Percentiles rank a stretch among this genome's conserved stretches.
These are phyloP conservation scores for Neonectria faginata DNA, from an alignment of 2,329 filamentous ascomycete genomes.

Conservation along the genomic window DNA sequence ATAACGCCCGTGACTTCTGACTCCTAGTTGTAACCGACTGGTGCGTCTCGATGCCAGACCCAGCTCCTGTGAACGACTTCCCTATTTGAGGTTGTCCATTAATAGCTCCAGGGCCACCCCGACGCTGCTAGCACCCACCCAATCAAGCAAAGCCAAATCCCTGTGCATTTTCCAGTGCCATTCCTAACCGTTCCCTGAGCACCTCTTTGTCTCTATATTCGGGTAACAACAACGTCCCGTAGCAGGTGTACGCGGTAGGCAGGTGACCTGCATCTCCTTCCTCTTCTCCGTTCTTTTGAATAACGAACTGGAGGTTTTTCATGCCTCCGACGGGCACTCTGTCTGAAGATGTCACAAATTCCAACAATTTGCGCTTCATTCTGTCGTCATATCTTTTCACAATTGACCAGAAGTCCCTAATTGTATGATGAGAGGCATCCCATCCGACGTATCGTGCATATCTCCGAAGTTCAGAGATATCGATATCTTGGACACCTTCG, in stretches of 20 bases:
- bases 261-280: constrained; percentile 67
- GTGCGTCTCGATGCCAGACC: constrained; percentile 3
- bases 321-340: constrained; percentile 89
- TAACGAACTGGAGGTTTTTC: constrained; percentile 82
- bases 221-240: constrained; percentile 86
- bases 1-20: constrained; percentile 11
- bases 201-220: constrained; percentile 80
- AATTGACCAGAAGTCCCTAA: constrained; percentile 87
- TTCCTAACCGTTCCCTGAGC: constrained; percentile 78
- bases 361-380: constrained; percentile 81
- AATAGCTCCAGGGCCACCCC: background rate
- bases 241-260: constrained; percentile 93
- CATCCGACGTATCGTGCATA: constrained; percentile 86
- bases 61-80: background rate
- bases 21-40: constrained; percentile 6
- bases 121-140: constrained; percentile 15
- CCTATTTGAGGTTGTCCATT: constrained; percentile 4
- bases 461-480: constrained; percentile 77
- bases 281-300: constrained; percentile 81
- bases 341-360: constrained; percentile 96
- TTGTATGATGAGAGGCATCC: constrained; percentile 73
- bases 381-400: constrained; percentile 74
- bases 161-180: constrained; percentile 88
- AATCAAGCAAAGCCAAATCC: constrained; percentile 85
- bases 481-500: constrained; percentile 85